phyloP scores from a whole-genome alignment of 1,284 basidiomycete genomes.

The Rhizoctonia solani region DNA sequence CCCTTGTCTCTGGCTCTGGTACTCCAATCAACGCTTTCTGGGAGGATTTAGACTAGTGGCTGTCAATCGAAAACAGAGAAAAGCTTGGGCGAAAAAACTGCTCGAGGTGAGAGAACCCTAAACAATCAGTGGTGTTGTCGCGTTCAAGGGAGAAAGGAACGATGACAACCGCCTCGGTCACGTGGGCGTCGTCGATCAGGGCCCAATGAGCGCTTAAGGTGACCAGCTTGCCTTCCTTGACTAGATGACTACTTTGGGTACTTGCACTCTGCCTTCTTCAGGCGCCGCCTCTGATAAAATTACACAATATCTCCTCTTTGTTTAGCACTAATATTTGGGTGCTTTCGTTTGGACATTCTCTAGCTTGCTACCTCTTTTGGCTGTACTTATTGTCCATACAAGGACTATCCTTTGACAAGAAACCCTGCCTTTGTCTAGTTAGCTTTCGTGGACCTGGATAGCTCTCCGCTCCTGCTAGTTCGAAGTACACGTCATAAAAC shows the following conservation, averaged over 20 bases:
- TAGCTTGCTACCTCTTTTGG: too few relatives aligned
- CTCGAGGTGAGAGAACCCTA: conserved; percentile 10
- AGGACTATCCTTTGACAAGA: not conserved
- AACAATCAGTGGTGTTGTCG: conserved; percentile 24
- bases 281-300: not conserved
- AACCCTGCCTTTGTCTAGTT: not conserved
- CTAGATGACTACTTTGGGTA: too few relatives aligned
- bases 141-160: conserved; percentile 10
- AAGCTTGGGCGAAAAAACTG: not conserved
- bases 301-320: not conserved
- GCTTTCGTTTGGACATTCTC: too few relatives aligned
- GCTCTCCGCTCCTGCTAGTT: not conserved
- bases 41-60: not conserved
- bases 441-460: not conserved
- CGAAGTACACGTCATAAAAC: not conserved
- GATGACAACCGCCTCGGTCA: not conserved
- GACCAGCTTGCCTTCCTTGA: conserved; percentile 3
- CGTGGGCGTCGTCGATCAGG: conserved; percentile 10
- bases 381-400: not conserved
- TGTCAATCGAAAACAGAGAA: not conserved
- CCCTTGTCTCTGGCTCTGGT: too few relatives aligned
- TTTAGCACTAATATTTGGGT: too few relatives aligned
- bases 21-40: too few relatives aligned
- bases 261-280: too few relatives aligned
- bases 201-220: conserved; percentile 16